These are phyloP conservation scores for Heimioporus sp. DNA, from an alignment of 768 basidiomycete species.

Conservation along the genomic window DNA sequence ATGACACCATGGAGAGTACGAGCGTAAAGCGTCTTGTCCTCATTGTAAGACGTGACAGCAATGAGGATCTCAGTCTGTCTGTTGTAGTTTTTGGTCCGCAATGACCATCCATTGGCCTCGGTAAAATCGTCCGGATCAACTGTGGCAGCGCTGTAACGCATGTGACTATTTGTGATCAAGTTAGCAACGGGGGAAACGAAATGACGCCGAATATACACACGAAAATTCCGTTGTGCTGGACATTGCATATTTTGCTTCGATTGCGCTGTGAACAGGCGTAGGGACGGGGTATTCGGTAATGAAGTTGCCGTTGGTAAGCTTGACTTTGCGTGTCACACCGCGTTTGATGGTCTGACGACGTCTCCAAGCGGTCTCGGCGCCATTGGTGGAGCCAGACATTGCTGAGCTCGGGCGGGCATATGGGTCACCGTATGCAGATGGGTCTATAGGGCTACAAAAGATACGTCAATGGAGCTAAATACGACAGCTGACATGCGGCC, in stretches of 20 bases:
- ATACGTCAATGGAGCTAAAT: constrained; percentile 1
- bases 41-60: constrained; percentile 91
- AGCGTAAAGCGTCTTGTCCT: constrained; percentile 89
- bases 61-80: constrained; percentile 92
- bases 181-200: not conserved
- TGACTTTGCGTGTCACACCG: constrained; percentile 91
- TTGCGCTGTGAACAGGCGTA: constrained; percentile 76
- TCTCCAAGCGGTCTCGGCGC: constrained; percentile 59
- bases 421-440: constrained; percentile 64
- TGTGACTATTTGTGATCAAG: constrained; percentile 47
- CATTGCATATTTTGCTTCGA: constrained; percentile 74
- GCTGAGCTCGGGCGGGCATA: constrained; percentile 54
- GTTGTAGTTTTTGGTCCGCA: constrained; percentile 82
- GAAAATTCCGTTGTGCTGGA: constrained; percentile 87
- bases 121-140: constrained; percentile 89
- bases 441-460: constrained; percentile 47
- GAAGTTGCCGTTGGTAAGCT: constrained; percentile 91
- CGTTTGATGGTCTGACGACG: constrained; percentile 91
- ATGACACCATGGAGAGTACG: constrained; percentile 94
- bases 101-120: constrained; percentile 76
- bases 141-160: constrained; percentile 93
- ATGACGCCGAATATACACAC: constrained; percentile 42
- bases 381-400: constrained; percentile 53
- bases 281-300: constrained; percentile 89
- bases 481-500: too few relatives aligned